Base-by-base conservation (phyloP, 2,329 filamentous ascomycete genomes). In the Aspergillus fijiensis region DNA sequence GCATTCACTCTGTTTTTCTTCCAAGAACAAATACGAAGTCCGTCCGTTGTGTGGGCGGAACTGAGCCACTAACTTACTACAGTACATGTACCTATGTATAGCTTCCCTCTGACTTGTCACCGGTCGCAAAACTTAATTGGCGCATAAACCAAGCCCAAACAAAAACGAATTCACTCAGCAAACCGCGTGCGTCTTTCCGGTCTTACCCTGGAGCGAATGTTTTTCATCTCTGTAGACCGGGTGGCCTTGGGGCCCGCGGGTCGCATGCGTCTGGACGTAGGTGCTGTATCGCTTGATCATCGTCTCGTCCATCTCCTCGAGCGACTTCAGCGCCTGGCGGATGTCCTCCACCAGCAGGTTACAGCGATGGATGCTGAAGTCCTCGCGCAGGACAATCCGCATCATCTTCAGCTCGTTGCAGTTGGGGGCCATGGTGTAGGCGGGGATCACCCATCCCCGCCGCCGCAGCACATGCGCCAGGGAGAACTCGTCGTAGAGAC, bases 351-450 rank as follows among this genome's bases (percentile, higher is more conserved):
- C 82, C 16, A 97, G 80, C 14, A 85, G 81, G 72, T 96, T 91
- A 71, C 92, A 96, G 45, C 92, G 84, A 64, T 84, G 86, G 72
- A 89, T 86, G 47, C 87, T 90, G 68, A 97, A 96, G 77, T 97
- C 93, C 76, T 96, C 93, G 51, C 93, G 85, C 7, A 97, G 90
- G 0, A 97, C 93, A 2, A 96, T 87, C 50, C 93, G 87, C 80
- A 97, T 86, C 85, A 97, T 89, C 83, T 96, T 96, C 70, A 97
- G 83, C 62, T 87, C 81, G 58, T 90, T 81, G 12, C 90, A 91
- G 72, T 96, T 85, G 12, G 92, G 92, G 0, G 93, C 93, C 93
- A 97, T 97, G 39, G 92, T 97, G 78, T 97, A 97, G 0, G 93
- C 93, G 0, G 93, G 93, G 0, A 97, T 90, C 23, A 96, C 89